Evolutionary conservation across 2,329 filamentous ascomycete species (phyloP).

Genomic region (Ceratocystis albifundus): DNA sequence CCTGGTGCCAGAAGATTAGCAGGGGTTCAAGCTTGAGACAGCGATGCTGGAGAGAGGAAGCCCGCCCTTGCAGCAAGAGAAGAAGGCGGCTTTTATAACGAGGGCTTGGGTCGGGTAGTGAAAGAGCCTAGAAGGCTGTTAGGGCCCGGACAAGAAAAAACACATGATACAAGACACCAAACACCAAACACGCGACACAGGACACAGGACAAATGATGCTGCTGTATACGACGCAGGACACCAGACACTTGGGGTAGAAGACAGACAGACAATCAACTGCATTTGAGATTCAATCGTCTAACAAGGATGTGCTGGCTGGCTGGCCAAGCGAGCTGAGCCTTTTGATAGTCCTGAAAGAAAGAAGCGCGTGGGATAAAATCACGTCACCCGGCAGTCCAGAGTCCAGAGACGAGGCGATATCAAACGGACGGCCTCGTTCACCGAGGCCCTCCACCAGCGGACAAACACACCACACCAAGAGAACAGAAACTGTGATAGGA

Average conservation of each 20-base stretch:
- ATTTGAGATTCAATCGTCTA: neutral
- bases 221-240: too few relatives aligned
- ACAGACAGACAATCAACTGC: neutral
- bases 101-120: neutral
- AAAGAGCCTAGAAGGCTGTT: too few relatives aligned
- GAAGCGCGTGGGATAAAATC: neutral
- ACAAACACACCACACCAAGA: too few relatives aligned
- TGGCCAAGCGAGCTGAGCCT: conserved; percentile 9
- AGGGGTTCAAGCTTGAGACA: conserved; percentile 3
- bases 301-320: neutral
- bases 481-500: too few relatives aligned
- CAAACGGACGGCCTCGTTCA: too few relatives aligned
- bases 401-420: too few relatives aligned
- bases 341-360: conserved; percentile 1
- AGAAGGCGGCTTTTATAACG: neutral
- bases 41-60: neutral
- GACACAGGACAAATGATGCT: neutral
- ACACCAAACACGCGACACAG: neutral
- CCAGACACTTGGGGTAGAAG: neutral
- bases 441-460: too few relatives aligned
- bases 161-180: neutral
- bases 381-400: too few relatives aligned
- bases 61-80: conserved; percentile 4
- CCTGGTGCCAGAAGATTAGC: neutral
- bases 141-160: neutral